phyloP scores from a whole-genome alignment of 2,329 filamentous ascomycete species.

The Penicillium fuscoglaucum region DNA sequence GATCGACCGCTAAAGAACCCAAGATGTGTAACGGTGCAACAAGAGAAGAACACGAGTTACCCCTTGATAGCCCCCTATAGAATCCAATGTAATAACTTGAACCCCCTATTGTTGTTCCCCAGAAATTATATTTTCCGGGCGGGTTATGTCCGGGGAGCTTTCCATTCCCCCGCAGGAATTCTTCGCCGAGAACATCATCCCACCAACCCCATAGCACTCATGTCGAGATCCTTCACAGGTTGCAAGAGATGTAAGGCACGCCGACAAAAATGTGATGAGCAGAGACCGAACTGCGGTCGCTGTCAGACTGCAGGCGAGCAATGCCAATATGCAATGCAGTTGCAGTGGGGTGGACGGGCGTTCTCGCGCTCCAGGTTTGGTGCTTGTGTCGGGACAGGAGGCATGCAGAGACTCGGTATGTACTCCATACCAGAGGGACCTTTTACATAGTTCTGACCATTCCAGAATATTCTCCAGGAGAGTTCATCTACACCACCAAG shows the following conservation, averaged over 20 bases:
- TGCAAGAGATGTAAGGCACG: conserved; percentile 48
- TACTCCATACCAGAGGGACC: neutral
- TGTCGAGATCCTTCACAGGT: conserved; percentile 47
- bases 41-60: neutral
- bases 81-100: neutral
- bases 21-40: neutral
- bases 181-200: conserved; percentile 12
- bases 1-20: conserved; percentile 25
- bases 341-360: conserved; percentile 46
- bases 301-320: conserved; percentile 40
- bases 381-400: conserved; percentile 35
- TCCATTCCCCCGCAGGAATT: conserved; percentile 27
- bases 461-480: conserved; percentile 41
- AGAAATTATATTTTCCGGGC: conserved; percentile 15
- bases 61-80: neutral
- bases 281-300: conserved; percentile 42
- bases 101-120: conserved; percentile 2
- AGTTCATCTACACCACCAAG: conserved; percentile 43
- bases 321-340: conserved; percentile 45
- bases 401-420: conserved; percentile 41
- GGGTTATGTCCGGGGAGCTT: conserved; percentile 10
- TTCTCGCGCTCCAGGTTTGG: conserved; percentile 44
- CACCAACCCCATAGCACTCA: conserved; percentile 21
- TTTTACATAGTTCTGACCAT: neutral
- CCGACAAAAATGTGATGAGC: conserved; percentile 49